These are phyloP conservation scores for Cryphonectria nitschkei DNA, from an alignment of 2,329 filamentous ascomycete genomes.

Conservation along the genomic window DNA sequence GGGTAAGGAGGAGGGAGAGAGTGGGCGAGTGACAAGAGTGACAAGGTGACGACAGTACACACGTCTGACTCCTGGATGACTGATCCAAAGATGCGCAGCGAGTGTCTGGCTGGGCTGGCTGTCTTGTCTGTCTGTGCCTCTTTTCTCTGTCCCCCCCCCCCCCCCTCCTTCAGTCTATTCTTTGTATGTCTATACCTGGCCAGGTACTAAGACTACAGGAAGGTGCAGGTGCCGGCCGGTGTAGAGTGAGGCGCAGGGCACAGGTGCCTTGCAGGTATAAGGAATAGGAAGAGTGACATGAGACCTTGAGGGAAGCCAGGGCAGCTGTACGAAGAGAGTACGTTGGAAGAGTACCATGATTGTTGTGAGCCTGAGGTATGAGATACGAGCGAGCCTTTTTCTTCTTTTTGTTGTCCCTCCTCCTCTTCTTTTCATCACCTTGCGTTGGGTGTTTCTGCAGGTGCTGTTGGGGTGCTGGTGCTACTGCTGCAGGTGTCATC, in stretches of 20 bases:
- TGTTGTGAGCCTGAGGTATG: conserved; percentile 17
- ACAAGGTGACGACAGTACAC: conserved; percentile 23
- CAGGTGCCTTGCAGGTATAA: conserved; percentile 22
- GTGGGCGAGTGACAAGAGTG: conserved; percentile 10
- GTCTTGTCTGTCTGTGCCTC: neutral
- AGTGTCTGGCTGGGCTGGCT: conserved; percentile 2
- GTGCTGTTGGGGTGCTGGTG: neutral
- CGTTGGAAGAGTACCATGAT: conserved; percentile 16
- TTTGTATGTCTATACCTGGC: conserved; percentile 18
- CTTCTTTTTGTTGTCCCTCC: neutral
- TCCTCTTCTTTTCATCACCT: neutral
- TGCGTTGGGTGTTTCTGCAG: conserved; percentile 10
- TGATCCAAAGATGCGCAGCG: conserved; percentile 27
- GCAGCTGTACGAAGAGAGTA: conserved; percentile 20
- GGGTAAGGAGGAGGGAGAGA: neutral
- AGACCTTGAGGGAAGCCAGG: conserved; percentile 24
- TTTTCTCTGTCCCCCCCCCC: neutral
- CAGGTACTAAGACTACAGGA: conserved; percentile 21
- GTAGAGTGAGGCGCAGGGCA: conserved; percentile 29
- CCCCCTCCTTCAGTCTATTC: neutral
- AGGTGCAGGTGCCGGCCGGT: conserved; percentile 26
- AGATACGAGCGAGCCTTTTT: conserved; percentile 20
- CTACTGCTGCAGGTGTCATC: conserved; percentile 3
- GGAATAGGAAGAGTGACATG: conserved; percentile 26
- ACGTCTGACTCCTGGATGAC: conserved; percentile 29